These are phyloP conservation scores for Cercospora janseana DNA, from an alignment of 2,329 filamentous ascomycete species.

Conservation along the genomic window DNA sequence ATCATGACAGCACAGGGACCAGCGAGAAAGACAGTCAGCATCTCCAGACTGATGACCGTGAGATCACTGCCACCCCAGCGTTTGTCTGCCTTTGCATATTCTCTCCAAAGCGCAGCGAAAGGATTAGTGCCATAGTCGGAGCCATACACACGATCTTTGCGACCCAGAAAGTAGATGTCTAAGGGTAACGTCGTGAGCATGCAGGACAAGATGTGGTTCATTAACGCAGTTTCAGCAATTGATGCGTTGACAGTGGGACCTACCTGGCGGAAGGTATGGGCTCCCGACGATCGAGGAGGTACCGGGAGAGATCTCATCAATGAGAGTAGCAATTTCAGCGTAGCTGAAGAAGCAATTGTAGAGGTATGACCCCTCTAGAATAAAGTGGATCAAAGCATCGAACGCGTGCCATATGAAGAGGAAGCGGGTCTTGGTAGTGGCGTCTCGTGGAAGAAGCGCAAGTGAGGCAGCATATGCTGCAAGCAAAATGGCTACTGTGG, in stretches of 20 bases:
- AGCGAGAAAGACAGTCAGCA: conserved; percentile 60
- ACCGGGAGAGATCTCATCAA: background rate
- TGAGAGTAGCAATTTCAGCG: conserved; percentile 40
- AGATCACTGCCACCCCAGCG: conserved; percentile 61
- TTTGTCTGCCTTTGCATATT: conserved; percentile 63
- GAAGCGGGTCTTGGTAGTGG: conserved; percentile 60
- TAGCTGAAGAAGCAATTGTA: conserved; percentile 89
- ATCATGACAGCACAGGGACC: conserved; percentile 59
- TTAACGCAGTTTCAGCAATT: too few relatives aligned
- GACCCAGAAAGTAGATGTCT: conserved; percentile 54
- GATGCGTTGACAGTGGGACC: background rate
- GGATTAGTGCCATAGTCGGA: conserved; percentile 56
- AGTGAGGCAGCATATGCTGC: conserved; percentile 52
- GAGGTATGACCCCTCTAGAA: conserved; percentile 86
- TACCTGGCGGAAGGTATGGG: conserved; percentile 45
- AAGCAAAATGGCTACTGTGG: conserved; percentile 55
- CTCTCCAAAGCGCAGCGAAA: conserved; percentile 60
- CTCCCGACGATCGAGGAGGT: conserved; percentile 18
- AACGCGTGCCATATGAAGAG: conserved; percentile 95
- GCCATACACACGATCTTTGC: conserved; percentile 57
- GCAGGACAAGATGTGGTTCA: too few relatives aligned
- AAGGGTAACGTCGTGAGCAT: background rate
- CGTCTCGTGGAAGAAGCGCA: conserved; percentile 51
- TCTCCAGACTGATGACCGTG: conserved; percentile 58
- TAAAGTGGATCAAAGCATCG: conserved; percentile 85